A percentile compares a stretch with the other conserved stretches of the same genome.
Evolutionary conservation across 2,329 filamentous ascomycete genomes (phyloP).

Genomic region (Fusarium drepaniforme): DNA sequence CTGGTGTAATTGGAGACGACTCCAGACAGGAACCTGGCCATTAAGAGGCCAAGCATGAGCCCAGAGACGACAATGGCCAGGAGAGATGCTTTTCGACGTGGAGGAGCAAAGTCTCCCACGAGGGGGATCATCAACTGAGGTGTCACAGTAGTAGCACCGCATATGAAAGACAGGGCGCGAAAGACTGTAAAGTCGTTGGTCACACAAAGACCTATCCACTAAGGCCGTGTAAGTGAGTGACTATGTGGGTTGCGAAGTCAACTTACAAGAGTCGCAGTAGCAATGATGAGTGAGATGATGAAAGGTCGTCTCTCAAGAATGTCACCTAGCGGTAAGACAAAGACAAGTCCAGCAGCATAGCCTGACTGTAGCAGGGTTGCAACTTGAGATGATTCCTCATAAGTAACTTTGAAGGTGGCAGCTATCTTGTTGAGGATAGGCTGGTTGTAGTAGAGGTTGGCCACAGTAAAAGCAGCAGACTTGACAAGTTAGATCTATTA

Average conservation of each 20-base stretch:
- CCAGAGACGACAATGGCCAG: constrained; percentile 82
- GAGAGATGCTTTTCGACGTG: constrained; percentile 74
- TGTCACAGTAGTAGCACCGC: constrained; percentile 83
- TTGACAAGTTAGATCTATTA: constrained; percentile 35
- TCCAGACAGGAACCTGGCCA: constrained; percentile 81
- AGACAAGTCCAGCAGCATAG: constrained; percentile 79
- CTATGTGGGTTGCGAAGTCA: too few relatives aligned
- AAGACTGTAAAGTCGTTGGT: constrained; percentile 75
- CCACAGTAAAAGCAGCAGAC: constrained; percentile 76
- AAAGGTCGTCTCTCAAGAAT: constrained; percentile 75
- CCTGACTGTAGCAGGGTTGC: constrained; percentile 85
- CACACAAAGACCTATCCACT: constrained; percentile 79
- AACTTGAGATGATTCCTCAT: constrained; percentile 75
- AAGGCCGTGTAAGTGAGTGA: not conserved
- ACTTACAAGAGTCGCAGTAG: constrained; percentile 76
- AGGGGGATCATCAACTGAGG: constrained; percentile 85
- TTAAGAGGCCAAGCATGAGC: constrained; percentile 79
- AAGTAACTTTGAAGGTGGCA: constrained; percentile 75
- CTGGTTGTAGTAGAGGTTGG: constrained; percentile 86
- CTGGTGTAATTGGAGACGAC: constrained; percentile 79
- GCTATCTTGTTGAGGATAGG: constrained; percentile 84
- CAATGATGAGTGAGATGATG: constrained; percentile 74
- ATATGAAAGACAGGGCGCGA: constrained; percentile 77
- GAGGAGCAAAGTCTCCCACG: constrained; percentile 81
- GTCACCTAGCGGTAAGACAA: constrained; percentile 83